Base-by-base conservation (phyloP, 1,284 basidiomycete species). In the Leccinum subspadiceum region DNA sequence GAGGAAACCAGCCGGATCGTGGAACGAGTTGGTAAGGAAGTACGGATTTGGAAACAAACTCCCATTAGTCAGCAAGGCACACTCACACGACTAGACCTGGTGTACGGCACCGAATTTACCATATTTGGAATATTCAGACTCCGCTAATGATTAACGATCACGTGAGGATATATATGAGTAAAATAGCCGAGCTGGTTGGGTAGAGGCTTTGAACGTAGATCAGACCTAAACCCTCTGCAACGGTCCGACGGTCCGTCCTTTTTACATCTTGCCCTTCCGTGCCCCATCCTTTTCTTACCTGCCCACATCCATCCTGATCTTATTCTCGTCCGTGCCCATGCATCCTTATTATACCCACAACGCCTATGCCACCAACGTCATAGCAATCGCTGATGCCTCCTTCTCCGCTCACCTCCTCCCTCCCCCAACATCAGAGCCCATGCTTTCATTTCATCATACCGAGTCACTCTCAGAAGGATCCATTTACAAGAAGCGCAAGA, bases 401-500 rank as follows among this genome's bases (percentile, higher is more conserved):
- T 60, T 60, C 53, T 2, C 56, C 10, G 6, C 54, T 17, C 59
- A 61, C 1, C 31, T 65, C 6, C 31, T 31, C 50, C 51, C 59
- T 2, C 55, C 53, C 1, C 4, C 54, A 5, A 29, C 63, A 3
- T 35, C 69, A 17, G 53, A 54, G n/a, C 37, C 53, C 39, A 51
- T 62, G 31, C 60, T 67, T 37, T 20, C 64, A 9, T 44, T 63
- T 1, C 65, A 64, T 24, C 64, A 61, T 12, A 0, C 64, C 0
- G 56, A 60, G 0, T 54, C 53, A 0, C 65, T 60, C 53, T 44
- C 65, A 1, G 9, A 60, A 15, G 67, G 65, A 4, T 31, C 68
- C 1, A 13, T 62, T 13, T 67, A 61, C 72, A 84, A 79, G 74
- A 84, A 77, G 63, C 81, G 83, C 57, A 85, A 82, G 69, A 75